phyloP scores from a whole-genome alignment of 1,284 basidiomycete genomes.

The Pseudozyma hubeiensis region DNA sequence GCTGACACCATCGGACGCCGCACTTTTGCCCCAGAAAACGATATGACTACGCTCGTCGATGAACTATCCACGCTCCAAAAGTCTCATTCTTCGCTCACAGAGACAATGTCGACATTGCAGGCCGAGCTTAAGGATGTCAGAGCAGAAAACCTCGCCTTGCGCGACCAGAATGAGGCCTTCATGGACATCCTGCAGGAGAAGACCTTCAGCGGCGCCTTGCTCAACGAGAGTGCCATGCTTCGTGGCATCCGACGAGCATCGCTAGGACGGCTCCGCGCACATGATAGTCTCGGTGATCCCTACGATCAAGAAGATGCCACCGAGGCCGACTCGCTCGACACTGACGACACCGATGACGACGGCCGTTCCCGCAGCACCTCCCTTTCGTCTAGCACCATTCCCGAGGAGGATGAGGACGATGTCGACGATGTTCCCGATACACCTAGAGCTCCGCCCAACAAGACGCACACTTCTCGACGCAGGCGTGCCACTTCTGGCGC shows the following conservation, averaged over 20 bases:
- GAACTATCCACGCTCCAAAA: constrained; percentile 45
- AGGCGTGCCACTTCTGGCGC: constrained; percentile 16
- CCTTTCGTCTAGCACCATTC: constrained; percentile 28
- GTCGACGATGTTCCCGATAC: constrained; percentile 60
- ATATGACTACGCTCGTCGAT: constrained; percentile 22
- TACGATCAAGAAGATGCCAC: constrained; percentile 40
- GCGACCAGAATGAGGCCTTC: constrained; percentile 57
- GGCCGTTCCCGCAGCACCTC: constrained; percentile 17
- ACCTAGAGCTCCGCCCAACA: constrained; percentile 33
- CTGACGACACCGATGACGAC: constrained; percentile 26
- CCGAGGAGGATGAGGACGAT: constrained; percentile 50
- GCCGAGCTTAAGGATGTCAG: constrained; percentile 53
- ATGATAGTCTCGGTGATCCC: constrained; percentile 29
- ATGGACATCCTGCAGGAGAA: constrained; percentile 61
- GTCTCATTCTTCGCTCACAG: constrained; percentile 47
- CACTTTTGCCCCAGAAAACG: constrained; percentile 34
- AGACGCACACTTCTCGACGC: constrained; percentile 18
- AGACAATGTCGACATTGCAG: constrained; percentile 49
- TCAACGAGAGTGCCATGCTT: constrained; percentile 57
- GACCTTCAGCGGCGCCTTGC: constrained; percentile 57
- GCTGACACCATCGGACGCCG: constrained; percentile 2
- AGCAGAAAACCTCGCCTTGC: constrained; percentile 40
- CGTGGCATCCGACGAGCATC: constrained; percentile 38
- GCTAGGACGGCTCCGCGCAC: constrained; percentile 18
- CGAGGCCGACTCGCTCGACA: constrained; percentile 29